Conservation (phyloP, 305 asterid genomes). For the Solanum hybrid region DNA sequence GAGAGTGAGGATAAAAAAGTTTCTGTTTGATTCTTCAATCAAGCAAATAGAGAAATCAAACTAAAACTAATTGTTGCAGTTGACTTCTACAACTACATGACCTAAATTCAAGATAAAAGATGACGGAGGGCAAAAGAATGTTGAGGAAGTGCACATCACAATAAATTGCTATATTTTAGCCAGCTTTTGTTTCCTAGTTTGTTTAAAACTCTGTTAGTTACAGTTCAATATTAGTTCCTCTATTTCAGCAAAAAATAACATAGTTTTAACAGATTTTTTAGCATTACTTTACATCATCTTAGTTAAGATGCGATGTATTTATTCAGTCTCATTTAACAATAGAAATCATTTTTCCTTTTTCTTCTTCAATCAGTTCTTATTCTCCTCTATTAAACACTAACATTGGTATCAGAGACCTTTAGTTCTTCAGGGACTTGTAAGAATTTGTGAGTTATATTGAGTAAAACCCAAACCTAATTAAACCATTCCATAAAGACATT, state of each 20-base stretch:
- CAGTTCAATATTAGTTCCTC: background rate
- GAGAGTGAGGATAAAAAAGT: background rate
- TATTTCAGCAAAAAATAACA: too few relatives aligned
- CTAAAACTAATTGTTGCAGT: background rate
- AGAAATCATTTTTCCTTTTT: too few relatives aligned
- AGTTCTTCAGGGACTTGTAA: background rate
- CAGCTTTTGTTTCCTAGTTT: background rate
- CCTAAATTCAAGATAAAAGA: background rate
- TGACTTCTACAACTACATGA: background rate
- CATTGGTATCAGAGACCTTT: too few relatives aligned
- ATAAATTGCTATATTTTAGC: background rate
- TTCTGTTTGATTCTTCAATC: background rate
- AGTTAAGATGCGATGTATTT: background rate
- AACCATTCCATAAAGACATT: background rate
- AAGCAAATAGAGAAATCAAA: background rate
- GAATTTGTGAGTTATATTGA: too few relatives aligned
- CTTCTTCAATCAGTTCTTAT: background rate
- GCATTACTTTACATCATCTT: background rate
- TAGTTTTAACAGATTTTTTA: too few relatives aligned
- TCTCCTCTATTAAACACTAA: background rate
- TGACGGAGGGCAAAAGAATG: background rate
- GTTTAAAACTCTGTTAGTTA: background rate
- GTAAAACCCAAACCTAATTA: background rate
- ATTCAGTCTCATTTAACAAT: background rate
- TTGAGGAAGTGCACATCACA: background rate